Evolutionary conservation across 1,284 basidiomycete species (phyloP), one percentile per base, ranked within the genome.

Genomic region (Ganoderma sp.): DNA sequence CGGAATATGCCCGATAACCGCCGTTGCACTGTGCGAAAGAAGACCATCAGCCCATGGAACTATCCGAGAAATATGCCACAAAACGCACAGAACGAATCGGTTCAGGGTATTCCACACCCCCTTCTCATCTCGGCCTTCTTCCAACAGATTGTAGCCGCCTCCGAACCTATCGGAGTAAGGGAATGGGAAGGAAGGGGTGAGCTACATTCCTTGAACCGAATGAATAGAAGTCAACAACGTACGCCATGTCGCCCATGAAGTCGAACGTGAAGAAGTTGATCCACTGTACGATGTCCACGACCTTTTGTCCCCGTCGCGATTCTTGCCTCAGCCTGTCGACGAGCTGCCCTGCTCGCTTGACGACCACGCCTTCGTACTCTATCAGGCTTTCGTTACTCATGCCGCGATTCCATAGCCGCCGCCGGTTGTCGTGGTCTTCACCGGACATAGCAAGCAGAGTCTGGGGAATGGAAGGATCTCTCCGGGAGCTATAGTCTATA

Each of bases 201-300:
- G 45, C 0, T 6, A 5, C 10, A n/a, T 52, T 2, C 22, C 22
- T 5, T 5, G 10, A 14, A 25, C 3, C 48, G 22, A 25, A 5
- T 10, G 0, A 0, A 25, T 28, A 12, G 10, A 7, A 1, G 22
- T 25, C 0, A 1, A 9, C 2, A 1, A 56, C 54, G 17, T 34
- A 56, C 54, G 32, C 54, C 54, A 56, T 56, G 32, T 56, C 54
- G 3, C 54, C 54, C 54, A 56, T 56, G 28, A 56, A 56, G 32
- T 56, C 54, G 32, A 56, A 56, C 32, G 54, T 56, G 54, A 56
- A 56, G 15, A 32, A 32, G 7, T 34, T n/a, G 17, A 56, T 34
- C 32, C 28, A 56, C 32, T 56, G 15, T 17, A 34, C 25, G 10
- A 56, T 56, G 9, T 56, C 54, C 32, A 56, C 25, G 2, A 2